Percentiles rank a stretch among this genome's conserved stretches.
phyloP scores from a whole-genome alignment of 805 yeast genomes.

The Ogataea trehaloabstinens region DNA sequence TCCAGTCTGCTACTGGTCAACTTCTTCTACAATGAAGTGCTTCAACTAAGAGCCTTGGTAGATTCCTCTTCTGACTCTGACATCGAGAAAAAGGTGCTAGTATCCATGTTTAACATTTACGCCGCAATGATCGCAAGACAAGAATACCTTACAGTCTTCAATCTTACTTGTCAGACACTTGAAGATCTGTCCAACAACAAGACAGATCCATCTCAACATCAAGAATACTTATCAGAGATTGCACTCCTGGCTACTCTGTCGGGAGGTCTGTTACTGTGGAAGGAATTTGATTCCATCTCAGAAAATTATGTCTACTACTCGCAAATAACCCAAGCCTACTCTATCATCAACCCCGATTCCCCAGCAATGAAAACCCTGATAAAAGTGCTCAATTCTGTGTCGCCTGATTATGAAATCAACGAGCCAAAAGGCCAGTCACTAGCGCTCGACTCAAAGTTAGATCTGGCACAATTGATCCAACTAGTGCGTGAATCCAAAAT shows the following conservation, averaged over 20 bases:
- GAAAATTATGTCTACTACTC: slow-evolving; percentile 8
- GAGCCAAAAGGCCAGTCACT: slow-evolving; percentile 4
- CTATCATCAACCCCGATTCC: slow-evolving; percentile 2
- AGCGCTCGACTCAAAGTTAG: slow-evolving; percentile 1
- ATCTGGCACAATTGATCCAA: slow-evolving; percentile 22
- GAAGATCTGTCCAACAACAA: slow-evolving; percentile 5
- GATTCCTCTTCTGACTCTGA: slow-evolving; percentile 64
- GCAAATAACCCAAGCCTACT: slow-evolving; percentile 10
- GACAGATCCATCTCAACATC: neutral
- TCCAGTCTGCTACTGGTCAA: slow-evolving; percentile 42
- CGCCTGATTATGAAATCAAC: slow-evolving; percentile 15
- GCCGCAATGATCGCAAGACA: slow-evolving; percentile 27
- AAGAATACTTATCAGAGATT: slow-evolving; percentile 6
- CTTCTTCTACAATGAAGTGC: slow-evolving; percentile 42
- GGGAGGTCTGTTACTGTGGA: slow-evolving; percentile 18
- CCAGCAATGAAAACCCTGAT: slow-evolving; percentile 4
- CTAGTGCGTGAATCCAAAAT: slow-evolving; percentile 27
- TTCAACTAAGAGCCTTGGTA: slow-evolving; percentile 32
- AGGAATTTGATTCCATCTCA: slow-evolving; percentile 11
- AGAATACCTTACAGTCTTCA: slow-evolving; percentile 26
- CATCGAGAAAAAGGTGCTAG: slow-evolving; percentile 5
- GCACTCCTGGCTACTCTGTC: slow-evolving; percentile 12
- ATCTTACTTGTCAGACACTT: slow-evolving; percentile 16
- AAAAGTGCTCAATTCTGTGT: slow-evolving; percentile 10
- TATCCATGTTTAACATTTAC: slow-evolving; percentile 20